These are phyloP conservation scores for Gardenia jasminoides DNA, from an alignment of 257 asterid genomes.

Conservation along the genomic window DNA sequence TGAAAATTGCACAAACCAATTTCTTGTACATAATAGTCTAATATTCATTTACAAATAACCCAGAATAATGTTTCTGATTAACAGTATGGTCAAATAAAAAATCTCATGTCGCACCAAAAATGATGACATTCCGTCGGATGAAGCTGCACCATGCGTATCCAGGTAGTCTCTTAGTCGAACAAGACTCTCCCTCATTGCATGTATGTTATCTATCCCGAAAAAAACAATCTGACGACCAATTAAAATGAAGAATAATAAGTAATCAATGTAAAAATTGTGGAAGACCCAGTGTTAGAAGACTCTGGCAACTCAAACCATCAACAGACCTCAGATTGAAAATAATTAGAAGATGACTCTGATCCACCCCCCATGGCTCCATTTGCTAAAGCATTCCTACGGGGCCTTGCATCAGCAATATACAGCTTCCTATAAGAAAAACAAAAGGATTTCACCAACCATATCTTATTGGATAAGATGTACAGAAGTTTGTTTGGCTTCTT, in stretches of 20 bases:
- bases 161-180: constrained; percentile 87
- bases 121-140: constrained; percentile 96
- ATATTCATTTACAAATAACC: background rate
- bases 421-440: constrained; percentile 61
- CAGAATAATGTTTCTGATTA: background rate
- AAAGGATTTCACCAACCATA: background rate
- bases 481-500: background rate
- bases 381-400: constrained; percentile 97
- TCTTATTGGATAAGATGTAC: background rate
- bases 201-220: constrained; percentile 96
- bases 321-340: constrained; percentile 91
- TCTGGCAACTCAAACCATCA: constrained; percentile 16
- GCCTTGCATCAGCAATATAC: constrained; percentile 98
- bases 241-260: constrained; percentile 20
- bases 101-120: constrained; percentile 59
- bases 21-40: background rate
- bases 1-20: constrained; percentile 3
- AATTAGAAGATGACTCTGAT: constrained; percentile 96
- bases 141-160: constrained; percentile 90
- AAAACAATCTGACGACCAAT: constrained; percentile 68
- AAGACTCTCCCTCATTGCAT: constrained; percentile 96
- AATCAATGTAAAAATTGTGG: background rate
- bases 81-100: constrained; percentile 10
- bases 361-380: constrained; percentile 99
- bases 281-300: background rate